Percentiles rank a stretch among this genome's conserved stretches.
Evolutionary conservation across 1,284 basidiomycete species (phyloP).

Genomic region (Porphyrellus sp.): DNA sequence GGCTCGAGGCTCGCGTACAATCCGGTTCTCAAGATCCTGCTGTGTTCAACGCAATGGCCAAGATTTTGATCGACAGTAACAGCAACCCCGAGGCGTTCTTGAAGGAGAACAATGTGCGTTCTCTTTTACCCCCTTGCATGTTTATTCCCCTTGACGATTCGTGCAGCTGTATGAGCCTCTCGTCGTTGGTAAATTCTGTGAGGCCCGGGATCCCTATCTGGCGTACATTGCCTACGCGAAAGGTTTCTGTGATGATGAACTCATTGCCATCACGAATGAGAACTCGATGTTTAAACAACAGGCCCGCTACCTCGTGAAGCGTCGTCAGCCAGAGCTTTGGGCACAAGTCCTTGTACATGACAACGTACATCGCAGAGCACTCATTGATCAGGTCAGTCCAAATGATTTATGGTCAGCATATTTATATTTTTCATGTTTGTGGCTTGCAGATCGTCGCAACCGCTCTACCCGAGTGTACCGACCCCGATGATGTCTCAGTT

Average conservation of each 20-base stretch:
- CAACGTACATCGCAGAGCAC: slow-evolving; percentile 88
- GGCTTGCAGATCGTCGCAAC: slow-evolving; percentile 78
- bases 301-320: slow-evolving; percentile 95
- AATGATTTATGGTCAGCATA: neutral
- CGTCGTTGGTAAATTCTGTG: slow-evolving; percentile 98
- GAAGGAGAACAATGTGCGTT: slow-evolving; percentile 93
- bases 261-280: slow-evolving; percentile 96
- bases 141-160: neutral
- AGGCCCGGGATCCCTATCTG: slow-evolving; percentile 96
- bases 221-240: slow-evolving; percentile 99
- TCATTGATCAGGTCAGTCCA: slow-evolving; percentile 84
- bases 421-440: neutral
- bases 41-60: slow-evolving; percentile 95
- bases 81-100: slow-evolving; percentile 97
- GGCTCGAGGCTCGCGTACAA: slow-evolving; percentile 92
- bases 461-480: slow-evolving; percentile 94
- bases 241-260: slow-evolving; percentile 98
- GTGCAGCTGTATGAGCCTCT: slow-evolving; percentile 88
- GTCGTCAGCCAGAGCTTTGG: slow-evolving; percentile 95
- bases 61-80: slow-evolving; percentile 99
- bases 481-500: slow-evolving; percentile 97
- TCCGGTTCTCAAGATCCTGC: slow-evolving; percentile 90
- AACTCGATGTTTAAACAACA: slow-evolving; percentile 99
- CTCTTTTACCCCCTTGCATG: neutral
- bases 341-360: slow-evolving; percentile 89